Evolutionary conservation across 352 stramenopile genomes (phyloP), one percentile per base, ranked within the genome.

Genomic region (Phytophthora ohioensis): DNA sequence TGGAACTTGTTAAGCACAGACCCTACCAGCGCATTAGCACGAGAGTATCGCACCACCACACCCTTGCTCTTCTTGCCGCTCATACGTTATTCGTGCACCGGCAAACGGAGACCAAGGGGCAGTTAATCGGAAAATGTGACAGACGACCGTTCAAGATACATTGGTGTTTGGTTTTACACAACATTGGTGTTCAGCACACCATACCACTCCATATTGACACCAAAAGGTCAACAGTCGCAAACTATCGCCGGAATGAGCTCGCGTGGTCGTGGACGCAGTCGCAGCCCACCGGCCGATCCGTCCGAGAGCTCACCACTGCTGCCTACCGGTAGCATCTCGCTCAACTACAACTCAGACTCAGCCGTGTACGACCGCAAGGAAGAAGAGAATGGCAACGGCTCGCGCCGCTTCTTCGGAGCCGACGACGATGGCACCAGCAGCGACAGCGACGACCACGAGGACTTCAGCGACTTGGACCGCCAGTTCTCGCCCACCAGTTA

Each of bases 331-430:
- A 67, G 54, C 8, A 68, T 91, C 36, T 80, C 84, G 64, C 79
- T 92, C 6, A 92, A 95, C 64, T 95, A 95, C 73, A 95, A 95
- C 79, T 95, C 88, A 47, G 88, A 95, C 61, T 94, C 88, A 63
- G 88, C 83, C 45, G 80, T 94, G 45, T 91, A 92, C 64, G 76
- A 91, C 42, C 69, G 80, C 41, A 80, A 88, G 61, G 71, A 74
- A 36, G 67, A 73, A 5, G 72, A 73, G 38, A 69, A 57, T 12
- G 42, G 43, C 45, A 67, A 71, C 31, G 51, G 57, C 9, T 64
- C 56, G 32, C 57, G 53, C 13, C 59, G 56, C 36, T 72, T 56
- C 43, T 71, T 62, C 32, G 35, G 41, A n/a, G 53, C 43, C 4
- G 57, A 47, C 32, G 31, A 59, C 31, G 32, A 63, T 12, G 49